Evolutionary conservation across 2,329 filamentous ascomycete species (phyloP), one percentile per base, ranked within the genome.

Genomic region (Cryphonectria nitschkei): DNA sequence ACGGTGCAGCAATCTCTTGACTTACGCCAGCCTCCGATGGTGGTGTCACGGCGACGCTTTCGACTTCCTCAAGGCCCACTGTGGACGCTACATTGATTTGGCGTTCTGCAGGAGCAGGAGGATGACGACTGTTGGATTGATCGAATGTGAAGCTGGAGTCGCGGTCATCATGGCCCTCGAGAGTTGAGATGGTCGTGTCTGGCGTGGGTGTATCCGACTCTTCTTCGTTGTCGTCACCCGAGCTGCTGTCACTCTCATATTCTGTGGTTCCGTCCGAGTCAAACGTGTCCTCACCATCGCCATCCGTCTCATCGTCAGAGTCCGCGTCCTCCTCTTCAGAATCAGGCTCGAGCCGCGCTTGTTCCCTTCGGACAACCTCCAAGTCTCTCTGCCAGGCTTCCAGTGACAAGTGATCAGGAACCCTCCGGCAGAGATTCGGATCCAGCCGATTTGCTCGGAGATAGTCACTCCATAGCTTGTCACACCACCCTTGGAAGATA

Each of bases 381-480:
- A 54, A 32, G 1, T 37, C 46, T 13, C 46, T 52, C 29, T 58
- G 46, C 64, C 64, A 65, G 16, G 26, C 3, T 6, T 32, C 11
- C 3, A 0, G 16, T 22, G 26, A 37, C 32, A 65, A 26, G 3
- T 4, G 8, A 6, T n/a, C 22, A 3, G 46, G 64, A 6, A 29
- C 14, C 19, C 43, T 26, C 9, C 11, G 1, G n/a, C 50, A 13
- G 7, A 67, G n/a, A 8, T 22, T n/a, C 7, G 56, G 58, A 29
- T 54, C 67, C 11, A 64, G 32, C 3, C 41, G 16, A 29, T 41
- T 37, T 26, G 58, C 41, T 16, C n/a, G 56, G 22, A 68, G 56
- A 26, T 54, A 68, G 11, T 63, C 58, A 14, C 39, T 8, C 60
- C 60, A 63, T 14, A 68, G 58, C 29, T 43, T 54, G 9, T 29